These are phyloP conservation scores for Platanthera guangdongensis DNA, from an alignment of 106 monocot species.

Conservation along the genomic window DNA sequence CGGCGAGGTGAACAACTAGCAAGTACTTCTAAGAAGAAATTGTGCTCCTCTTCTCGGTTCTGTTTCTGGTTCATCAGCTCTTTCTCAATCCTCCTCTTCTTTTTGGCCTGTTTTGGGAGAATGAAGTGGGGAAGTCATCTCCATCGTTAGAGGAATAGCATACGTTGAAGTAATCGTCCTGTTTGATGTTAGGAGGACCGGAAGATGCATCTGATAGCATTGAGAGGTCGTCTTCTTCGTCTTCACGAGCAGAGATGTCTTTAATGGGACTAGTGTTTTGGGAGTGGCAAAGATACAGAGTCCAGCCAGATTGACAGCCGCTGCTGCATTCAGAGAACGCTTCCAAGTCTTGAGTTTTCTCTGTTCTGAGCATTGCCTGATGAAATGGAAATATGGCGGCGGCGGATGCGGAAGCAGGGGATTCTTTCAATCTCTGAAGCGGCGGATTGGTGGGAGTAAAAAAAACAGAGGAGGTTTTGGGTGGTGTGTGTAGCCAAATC, in stretches of 20 bases:
- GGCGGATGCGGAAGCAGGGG: no score
- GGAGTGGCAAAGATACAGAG: conserved; percentile 61
- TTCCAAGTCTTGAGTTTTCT: conserved; percentile 19
- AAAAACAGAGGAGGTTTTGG: background rate
- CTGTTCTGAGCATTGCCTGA: conserved; percentile 15
- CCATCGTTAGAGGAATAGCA: conserved; percentile 2
- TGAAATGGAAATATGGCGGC: background rate
- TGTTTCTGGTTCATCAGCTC: conserved; percentile 3
- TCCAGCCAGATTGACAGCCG: conserved; percentile 94
- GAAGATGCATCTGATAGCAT: conserved; percentile 99
- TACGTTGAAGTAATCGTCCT: conserved; percentile 11
- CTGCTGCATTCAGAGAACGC: conserved; percentile 66
- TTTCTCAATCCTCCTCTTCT: conserved; percentile 33
- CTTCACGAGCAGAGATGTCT: conserved; percentile 16
- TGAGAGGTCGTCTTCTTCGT: conserved; percentile 78
- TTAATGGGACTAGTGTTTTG: background rate
- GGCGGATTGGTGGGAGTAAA: background rate
- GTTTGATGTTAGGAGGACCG: conserved; percentile 59
- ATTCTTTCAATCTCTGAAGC: no score
- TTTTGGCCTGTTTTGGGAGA: conserved; percentile 10
- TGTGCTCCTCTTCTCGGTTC: conserved; percentile 1
- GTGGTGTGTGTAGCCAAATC: conserved; percentile 28
- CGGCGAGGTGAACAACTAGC: conserved; percentile 63
- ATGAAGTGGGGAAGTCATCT: conserved; percentile 1
- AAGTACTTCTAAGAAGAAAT: conserved; percentile 57